Evolutionary conservation across 2,329 filamentous ascomycete species (phyloP).

Genomic region (Penicillium sp.): DNA sequence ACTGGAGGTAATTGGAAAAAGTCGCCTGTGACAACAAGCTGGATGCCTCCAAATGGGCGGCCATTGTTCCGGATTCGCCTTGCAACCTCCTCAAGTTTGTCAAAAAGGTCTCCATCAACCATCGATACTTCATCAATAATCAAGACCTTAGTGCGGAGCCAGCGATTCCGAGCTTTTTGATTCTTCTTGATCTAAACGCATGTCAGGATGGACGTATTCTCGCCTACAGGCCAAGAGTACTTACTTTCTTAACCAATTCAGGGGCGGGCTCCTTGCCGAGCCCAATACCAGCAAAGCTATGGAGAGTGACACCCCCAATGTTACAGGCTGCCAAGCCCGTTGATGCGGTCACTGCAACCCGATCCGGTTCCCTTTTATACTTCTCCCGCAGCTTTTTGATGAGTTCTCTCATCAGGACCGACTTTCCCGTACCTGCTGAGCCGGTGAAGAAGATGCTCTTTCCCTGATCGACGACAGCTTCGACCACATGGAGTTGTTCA

Average conservation of each 20-base stretch:
- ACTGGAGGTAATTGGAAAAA: constrained; percentile 98
- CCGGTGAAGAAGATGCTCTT: constrained; percentile 98
- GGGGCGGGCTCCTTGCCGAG: constrained; percentile 85
- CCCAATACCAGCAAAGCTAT: constrained; percentile 95
- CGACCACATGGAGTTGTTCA: constrained; percentile 82
- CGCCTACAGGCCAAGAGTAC: background rate
- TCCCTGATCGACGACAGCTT: constrained; percentile 75
- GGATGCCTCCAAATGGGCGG: constrained; percentile 91
- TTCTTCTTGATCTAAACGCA: constrained; percentile 70
- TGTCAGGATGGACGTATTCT: constrained; percentile 18
- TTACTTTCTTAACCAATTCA: constrained; percentile 75
- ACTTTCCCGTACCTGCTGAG: constrained; percentile 94
- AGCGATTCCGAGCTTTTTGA: constrained; percentile 81
- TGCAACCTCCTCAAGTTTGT: constrained; percentile 90
- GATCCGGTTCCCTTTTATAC: constrained; percentile 73
- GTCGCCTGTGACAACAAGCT: constrained; percentile 92
- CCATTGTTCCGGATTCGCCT: constrained; percentile 86
- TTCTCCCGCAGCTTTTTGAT: constrained; percentile 80
- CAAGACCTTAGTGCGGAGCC: constrained; percentile 84
- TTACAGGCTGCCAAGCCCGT: constrained; percentile 96
- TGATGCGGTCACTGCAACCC: constrained; percentile 90
- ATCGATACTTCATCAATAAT: constrained; percentile 97
- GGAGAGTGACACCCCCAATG: constrained; percentile 90
- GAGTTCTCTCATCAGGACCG: constrained; percentile 89
- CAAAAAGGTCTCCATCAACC: constrained; percentile 96